Percentiles rank a stretch among this genome's conserved stretches.
Conservation (phyloP, 371 early-diverging fungal genomes). For the Lichtheimia corymbifera region DNA sequence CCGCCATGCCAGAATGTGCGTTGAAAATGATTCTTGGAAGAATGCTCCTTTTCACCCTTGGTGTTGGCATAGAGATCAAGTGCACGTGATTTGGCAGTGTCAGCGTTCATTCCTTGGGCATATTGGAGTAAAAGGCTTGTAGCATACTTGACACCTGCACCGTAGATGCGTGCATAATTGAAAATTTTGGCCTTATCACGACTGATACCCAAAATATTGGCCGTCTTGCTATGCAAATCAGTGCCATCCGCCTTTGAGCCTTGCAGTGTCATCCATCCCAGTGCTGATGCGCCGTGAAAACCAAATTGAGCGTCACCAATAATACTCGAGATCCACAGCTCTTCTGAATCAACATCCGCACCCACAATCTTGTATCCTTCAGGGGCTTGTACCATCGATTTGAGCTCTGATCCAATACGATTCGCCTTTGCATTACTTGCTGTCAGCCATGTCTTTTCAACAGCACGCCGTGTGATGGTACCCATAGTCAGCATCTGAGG, state of each 20-base stretch:
- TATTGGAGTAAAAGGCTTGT: conserved; percentile 79
- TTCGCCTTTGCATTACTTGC: conserved; percentile 92
- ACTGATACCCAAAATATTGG: conserved; percentile 82
- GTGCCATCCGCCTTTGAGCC: conserved; percentile 90
- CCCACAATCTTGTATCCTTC: conserved; percentile 86
- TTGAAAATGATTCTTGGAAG: conserved; percentile 25
- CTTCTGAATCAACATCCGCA: conserved; percentile 97
- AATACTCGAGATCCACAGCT: conserved; percentile 95
- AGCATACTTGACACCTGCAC: conserved; percentile 90
- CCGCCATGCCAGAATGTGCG: conserved; percentile 87
- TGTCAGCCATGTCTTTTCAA: conserved; percentile 95
- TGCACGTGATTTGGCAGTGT: conserved; percentile 69
- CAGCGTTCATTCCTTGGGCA: conserved; percentile 70
- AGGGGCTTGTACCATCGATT: conserved; percentile 86
- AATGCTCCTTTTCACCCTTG: conserved; percentile 76
- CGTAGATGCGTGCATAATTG: conserved; percentile 96
- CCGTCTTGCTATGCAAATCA: conserved; percentile 94
- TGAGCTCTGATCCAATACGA: conserved; percentile 94
- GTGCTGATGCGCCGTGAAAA: conserved; percentile 90
- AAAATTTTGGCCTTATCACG: conserved; percentile 94
- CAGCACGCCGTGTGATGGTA: conserved; percentile 93
- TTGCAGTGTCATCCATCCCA: conserved; percentile 98
- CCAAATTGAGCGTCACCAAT: conserved; percentile 95
- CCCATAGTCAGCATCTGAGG: conserved; percentile 95
- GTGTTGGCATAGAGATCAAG: conserved; percentile 76